Evolutionary conservation across 345 rosid species (phyloP).

Genomic region (Stellera chamaejasme): DNA sequence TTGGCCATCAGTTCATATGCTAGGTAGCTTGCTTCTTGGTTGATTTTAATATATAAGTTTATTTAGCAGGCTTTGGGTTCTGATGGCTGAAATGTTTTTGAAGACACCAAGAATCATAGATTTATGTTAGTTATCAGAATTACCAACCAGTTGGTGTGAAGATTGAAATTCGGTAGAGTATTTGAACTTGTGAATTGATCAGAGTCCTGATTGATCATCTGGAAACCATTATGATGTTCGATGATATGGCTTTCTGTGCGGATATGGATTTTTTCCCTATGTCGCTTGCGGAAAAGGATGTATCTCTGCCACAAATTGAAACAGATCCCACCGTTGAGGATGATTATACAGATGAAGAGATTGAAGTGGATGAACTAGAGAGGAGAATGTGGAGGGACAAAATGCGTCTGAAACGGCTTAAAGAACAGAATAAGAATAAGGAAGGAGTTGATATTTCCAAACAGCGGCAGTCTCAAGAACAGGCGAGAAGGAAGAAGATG

Average conservation of each 20-base stretch:
- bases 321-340: conserved; percentile 40
- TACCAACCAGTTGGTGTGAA: too few species aligned
- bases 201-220: too few species aligned
- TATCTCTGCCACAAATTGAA: conserved; percentile 26
- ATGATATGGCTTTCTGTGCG: conserved; percentile 35
- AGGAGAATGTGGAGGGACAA: conserved; percentile 78
- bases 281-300: conserved; percentile 30
- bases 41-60: too few species aligned
- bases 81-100: too few species aligned
- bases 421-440: conserved; percentile 47
- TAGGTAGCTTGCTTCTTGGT: too few species aligned
- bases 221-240: too few species aligned
- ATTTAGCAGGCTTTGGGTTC: too few species aligned
- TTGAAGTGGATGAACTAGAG: conserved; percentile 69
- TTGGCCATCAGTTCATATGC: too few species aligned
- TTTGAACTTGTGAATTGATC: too few species aligned
- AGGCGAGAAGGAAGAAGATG: conserved; percentile 87
- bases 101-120: too few species aligned
- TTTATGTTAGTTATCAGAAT: too few species aligned
- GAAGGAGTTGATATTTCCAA: conserved; percentile 37
- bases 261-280: conserved; percentile 50
- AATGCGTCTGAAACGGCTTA: conserved; percentile 51
- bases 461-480: conserved; percentile 68
- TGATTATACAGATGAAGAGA: conserved; percentile 54
- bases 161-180: too few species aligned